These are phyloP conservation scores for Pezizomycotina sp. DNA, from an alignment of 2,329 filamentous ascomycete species.

Conservation along the genomic window DNA sequence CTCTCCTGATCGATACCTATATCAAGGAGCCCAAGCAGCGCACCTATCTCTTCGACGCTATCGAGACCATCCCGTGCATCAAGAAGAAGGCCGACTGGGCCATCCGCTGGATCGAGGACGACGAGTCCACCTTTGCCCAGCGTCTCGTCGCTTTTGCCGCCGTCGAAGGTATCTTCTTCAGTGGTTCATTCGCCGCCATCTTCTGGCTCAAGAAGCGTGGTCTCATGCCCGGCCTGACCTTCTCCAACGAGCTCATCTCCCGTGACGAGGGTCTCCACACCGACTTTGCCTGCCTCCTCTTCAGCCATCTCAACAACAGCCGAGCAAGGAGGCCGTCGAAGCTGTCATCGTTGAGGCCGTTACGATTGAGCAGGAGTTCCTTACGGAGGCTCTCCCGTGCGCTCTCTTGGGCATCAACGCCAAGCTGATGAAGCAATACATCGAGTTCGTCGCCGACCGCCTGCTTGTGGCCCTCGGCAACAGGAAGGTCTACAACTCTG, in stretches of 20 bases:
- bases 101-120: conserved; percentile 82
- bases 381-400: conserved; percentile 85
- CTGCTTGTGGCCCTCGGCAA: conserved; percentile 86
- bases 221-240: conserved; percentile 93
- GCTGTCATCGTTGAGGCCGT: conserved; percentile 91
- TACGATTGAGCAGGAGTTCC: conserved; percentile 88
- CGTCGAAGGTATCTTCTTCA: conserved; percentile 99
- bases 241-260: conserved; percentile 99
- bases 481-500: conserved; percentile 76
- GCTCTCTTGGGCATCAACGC: conserved; percentile 95
- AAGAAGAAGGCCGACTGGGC: conserved; percentile 98
- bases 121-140: conserved; percentile 84
- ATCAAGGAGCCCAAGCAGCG: conserved; percentile 95
- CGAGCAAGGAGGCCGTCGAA: conserved; percentile 61
- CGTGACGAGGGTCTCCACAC: conserved; percentile 99
- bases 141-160: conserved; percentile 93
- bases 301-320: conserved; percentile 95
- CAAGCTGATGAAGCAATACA: conserved; percentile 97
- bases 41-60: conserved; percentile 90
- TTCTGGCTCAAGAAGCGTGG: conserved; percentile 99
- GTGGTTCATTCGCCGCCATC: conserved; percentile 92
- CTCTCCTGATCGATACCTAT: conserved; percentile 95
- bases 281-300: conserved; percentile 92
- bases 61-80: conserved; percentile 97
- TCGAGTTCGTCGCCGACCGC: conserved; percentile 96